Conservation (phyloP, 75 land plant species). For the Ceratopteris richardii region DNA sequence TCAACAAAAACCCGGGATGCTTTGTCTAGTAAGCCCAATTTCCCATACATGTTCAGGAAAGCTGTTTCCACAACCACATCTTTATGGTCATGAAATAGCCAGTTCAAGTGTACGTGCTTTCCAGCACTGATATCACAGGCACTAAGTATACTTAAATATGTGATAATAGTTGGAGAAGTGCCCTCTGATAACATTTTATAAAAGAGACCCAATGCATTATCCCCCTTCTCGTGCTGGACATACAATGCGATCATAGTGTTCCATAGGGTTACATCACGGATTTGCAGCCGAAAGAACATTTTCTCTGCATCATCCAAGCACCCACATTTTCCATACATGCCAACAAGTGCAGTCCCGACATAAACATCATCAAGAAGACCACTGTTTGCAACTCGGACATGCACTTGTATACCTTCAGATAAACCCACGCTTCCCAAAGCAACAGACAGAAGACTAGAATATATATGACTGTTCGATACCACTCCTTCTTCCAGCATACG, state of each 20-base stretch:
- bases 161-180: constrained; percentile 8
- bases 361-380: not conserved
- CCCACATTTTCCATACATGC: constrained; percentile 5
- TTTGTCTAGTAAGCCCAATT: constrained; percentile 18
- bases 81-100: constrained; percentile 27
- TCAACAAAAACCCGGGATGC: constrained; percentile 22
- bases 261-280: constrained; percentile 8
- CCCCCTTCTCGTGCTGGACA: constrained; percentile 1
- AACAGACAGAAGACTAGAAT: not conserved
- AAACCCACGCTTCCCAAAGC: not conserved
- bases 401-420: not conserved
- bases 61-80: constrained; percentile 29
- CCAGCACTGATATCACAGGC: constrained; percentile 28
- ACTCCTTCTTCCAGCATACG: constrained; percentile 1
- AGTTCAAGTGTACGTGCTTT: constrained; percentile 31
- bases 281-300: not conserved
- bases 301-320: not conserved
- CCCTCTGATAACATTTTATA: constrained; percentile 10
- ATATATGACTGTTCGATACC: not conserved
- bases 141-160: constrained; percentile 12
- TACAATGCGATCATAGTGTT: constrained; percentile 17
- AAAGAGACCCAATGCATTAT: constrained; percentile 5
- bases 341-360: not conserved
- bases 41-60: constrained; percentile 31
- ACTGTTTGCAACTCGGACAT: constrained; percentile 1